These are phyloP conservation scores for Hanseniaspora lindneri DNA, from an alignment of 805 yeast species.

Conservation along the genomic window DNA sequence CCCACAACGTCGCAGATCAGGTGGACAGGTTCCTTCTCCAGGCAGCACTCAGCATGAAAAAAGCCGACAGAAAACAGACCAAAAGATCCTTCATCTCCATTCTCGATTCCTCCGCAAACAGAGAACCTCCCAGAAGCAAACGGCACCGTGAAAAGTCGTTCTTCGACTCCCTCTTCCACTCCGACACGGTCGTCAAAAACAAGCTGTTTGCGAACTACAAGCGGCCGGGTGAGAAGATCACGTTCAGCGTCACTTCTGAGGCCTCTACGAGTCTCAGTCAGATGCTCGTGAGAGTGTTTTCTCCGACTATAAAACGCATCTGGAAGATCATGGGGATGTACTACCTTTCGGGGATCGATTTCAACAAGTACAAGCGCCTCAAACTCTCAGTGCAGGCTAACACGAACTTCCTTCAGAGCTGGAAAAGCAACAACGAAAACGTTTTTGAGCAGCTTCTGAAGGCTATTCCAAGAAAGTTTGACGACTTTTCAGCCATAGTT, in stretches of 20 bases:
- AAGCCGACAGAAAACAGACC: background rate
- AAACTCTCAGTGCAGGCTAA: background rate
- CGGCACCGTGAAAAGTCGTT: background rate
- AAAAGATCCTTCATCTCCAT: constrained; percentile 4
- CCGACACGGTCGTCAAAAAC: background rate
- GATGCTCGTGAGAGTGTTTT: background rate
- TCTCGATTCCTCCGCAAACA: constrained; percentile 1
- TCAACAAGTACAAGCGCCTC: constrained; percentile 3
- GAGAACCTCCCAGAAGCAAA: background rate
- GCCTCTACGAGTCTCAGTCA: background rate
- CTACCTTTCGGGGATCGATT: background rate
- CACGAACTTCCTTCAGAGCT: background rate
- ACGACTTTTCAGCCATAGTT: background rate
- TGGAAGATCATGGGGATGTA: constrained; percentile 9
- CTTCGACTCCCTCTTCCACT: background rate
- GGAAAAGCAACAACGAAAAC: constrained; percentile 2
- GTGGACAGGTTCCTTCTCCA: background rate
- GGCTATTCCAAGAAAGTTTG: constrained; percentile 2
- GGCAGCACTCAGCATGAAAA: constrained; percentile 6
- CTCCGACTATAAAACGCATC: background rate
- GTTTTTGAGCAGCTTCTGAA: background rate
- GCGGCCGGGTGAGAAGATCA: background rate
- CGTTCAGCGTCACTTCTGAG: background rate
- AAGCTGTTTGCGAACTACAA: constrained; percentile 1
- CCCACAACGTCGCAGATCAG: background rate